Evolutionary conservation across 768 basidiomycete species (phyloP).

Genomic region (Russula ochroleuca): DNA sequence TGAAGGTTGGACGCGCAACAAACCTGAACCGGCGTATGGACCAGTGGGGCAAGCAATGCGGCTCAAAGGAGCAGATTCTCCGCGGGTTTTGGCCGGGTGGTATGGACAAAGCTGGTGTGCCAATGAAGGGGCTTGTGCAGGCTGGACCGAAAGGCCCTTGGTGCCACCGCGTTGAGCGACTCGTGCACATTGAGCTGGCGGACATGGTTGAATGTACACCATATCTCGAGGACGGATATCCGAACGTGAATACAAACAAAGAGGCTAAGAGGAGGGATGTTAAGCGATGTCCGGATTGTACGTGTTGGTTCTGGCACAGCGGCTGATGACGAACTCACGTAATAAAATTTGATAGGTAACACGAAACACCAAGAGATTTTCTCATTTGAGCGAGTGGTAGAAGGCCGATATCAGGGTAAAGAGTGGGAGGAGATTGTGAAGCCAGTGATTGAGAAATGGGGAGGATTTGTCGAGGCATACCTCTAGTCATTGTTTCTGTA

Average conservation of each 20-base stretch:
- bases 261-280: conserved; percentile 27
- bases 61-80: conserved; percentile 67
- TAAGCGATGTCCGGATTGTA: conserved; percentile 45
- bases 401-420: conserved; percentile 52
- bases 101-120: conserved; percentile 39
- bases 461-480: conserved; percentile 48
- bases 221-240: conserved; percentile 55
- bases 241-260: conserved; percentile 37
- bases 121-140: conserved; percentile 58
- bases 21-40: conserved; percentile 70
- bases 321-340: neutral
- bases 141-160: conserved; percentile 58
- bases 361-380: conserved; percentile 75
- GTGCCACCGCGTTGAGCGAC: conserved; percentile 71
- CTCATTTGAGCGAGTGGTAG: conserved; percentile 53
- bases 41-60: conserved; percentile 80
- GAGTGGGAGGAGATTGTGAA: conserved; percentile 76
- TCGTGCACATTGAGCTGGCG: conserved; percentile 75
- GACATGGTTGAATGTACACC: conserved; percentile 56
- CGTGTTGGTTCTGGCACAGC: conserved; percentile 34
- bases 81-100: conserved; percentile 71
- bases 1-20: conserved; percentile 77
- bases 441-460: conserved; percentile 78
- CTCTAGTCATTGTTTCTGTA: conserved; percentile 16
- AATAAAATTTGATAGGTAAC: conserved; percentile 42